Conservation (phyloP, 768 basidiomycete species). For the Pleurotus giganteus region DNA sequence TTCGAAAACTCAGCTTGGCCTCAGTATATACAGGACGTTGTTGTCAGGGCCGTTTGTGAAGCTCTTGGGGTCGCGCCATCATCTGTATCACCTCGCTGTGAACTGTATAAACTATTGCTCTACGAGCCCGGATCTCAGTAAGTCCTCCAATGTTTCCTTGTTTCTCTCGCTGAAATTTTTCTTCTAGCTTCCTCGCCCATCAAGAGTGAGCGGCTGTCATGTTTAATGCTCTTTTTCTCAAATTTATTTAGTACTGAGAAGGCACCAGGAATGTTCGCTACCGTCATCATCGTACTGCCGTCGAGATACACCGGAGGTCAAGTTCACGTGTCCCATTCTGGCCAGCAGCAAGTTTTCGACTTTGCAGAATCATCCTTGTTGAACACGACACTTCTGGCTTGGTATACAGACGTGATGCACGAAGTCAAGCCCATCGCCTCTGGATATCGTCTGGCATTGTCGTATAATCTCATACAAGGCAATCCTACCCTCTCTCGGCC, state of each 20-base stretch:
- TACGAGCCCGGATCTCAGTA: slow-evolving; percentile 51
- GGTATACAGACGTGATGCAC: slow-evolving; percentile 53
- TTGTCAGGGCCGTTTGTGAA: slow-evolving; percentile 29
- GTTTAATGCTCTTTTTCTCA: not conserved
- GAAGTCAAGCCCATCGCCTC: slow-evolving; percentile 47
- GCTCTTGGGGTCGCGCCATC: slow-evolving; percentile 33
- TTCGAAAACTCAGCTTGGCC: slow-evolving; percentile 43
- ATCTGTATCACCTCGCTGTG: slow-evolving; percentile 28
- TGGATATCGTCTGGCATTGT: slow-evolving; percentile 49
- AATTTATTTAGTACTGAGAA: slow-evolving; percentile 38
- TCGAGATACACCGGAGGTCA: slow-evolving; percentile 45
- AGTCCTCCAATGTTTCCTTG: slow-evolving; percentile 16
- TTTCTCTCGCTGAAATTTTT: slow-evolving; percentile 5
- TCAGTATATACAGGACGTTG: slow-evolving; percentile 25
- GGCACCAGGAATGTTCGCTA: slow-evolving; percentile 49
- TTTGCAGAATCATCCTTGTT: slow-evolving; percentile 26
- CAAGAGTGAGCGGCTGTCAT: slow-evolving; percentile 36
- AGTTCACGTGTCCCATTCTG: slow-evolving; percentile 39
- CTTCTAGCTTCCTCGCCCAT: slow-evolving; percentile 39
- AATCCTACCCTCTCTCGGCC: slow-evolving; percentile 26
- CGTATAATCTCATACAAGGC: slow-evolving; percentile 49
- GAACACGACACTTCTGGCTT: slow-evolving; percentile 39
- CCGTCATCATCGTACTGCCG: slow-evolving; percentile 45
- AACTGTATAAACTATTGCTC: slow-evolving; percentile 46
- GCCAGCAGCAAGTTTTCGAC: slow-evolving; percentile 32